phyloP scores from a whole-genome alignment of 768 basidiomycete genomes.

The Sistotremastrum suecicum region DNA sequence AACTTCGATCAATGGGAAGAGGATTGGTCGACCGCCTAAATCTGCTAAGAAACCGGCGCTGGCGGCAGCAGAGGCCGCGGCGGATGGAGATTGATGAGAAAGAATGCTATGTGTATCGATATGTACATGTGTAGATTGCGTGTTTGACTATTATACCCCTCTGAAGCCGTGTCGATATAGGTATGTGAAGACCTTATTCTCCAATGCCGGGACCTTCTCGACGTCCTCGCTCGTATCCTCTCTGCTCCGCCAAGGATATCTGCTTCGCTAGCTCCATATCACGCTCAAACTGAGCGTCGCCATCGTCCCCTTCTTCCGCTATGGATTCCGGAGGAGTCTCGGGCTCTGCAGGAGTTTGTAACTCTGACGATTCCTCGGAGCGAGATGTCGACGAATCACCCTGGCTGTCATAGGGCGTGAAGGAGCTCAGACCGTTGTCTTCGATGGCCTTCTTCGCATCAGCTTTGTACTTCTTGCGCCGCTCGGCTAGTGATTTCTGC shows the following conservation, averaged over 20 bases:
- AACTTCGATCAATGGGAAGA: neutral
- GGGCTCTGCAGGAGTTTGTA: neutral
- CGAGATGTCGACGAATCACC: neutral
- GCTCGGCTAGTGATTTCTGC: slow-evolving; percentile 15
- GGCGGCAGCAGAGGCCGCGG: neutral
- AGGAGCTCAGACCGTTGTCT: neutral
- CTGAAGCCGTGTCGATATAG: neutral
- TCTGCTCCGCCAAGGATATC: slow-evolving; percentile 21
- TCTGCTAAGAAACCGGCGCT: neutral
- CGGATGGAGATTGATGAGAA: too few relatives aligned
- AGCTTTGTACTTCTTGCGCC: slow-evolving; percentile 21
- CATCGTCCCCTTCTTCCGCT: slow-evolving; percentile 7
- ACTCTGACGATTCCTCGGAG: neutral
- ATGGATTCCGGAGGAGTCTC: slow-evolving; percentile 2
- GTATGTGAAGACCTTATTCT: neutral
- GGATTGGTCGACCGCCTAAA: neutral
- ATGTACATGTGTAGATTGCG: neutral
- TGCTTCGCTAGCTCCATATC: slow-evolving; percentile 21
- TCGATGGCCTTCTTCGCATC: slow-evolving; percentile 18
- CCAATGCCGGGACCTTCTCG: too few relatives aligned
- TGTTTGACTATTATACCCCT: neutral
- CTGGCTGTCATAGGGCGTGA: neutral
- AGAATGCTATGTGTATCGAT: too few relatives aligned
- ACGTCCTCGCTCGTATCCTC: slow-evolving; percentile 2
- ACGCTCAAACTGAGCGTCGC: slow-evolving; percentile 10